Conservation (phyloP, 805 yeast species). For the Wickerhamomyces chambardii region DNA sequence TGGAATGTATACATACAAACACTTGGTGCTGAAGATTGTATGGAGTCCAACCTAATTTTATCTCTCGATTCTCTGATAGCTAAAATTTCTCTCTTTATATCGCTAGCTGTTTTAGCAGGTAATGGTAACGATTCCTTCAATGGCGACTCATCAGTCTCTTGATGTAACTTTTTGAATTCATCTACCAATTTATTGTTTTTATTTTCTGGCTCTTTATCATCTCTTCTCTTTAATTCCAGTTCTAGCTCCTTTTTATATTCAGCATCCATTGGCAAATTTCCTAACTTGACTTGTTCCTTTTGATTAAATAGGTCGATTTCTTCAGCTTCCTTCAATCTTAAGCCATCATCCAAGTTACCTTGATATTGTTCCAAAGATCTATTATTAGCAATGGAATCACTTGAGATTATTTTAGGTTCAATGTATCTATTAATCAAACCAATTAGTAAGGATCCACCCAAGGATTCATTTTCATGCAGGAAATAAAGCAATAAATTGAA, state of each 20-base stretch:
- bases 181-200: conserved; percentile 46
- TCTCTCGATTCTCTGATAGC: conserved; percentile 78
- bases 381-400: conserved; percentile 32
- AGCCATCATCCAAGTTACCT: conserved; percentile 30
- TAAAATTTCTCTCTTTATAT: conserved; percentile 69
- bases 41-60: conserved; percentile 55
- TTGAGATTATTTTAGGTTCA: conserved; percentile 32
- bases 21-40: conserved; percentile 81
- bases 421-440: conserved; percentile 81
- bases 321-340: conserved; percentile 17
- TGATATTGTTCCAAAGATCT: conserved; percentile 39
- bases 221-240: conserved; percentile 73
- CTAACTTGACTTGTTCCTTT: conserved; percentile 62
- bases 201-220: conserved; percentile 42
- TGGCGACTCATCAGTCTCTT: conserved; percentile 57
- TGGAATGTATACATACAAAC: conserved; percentile 98
- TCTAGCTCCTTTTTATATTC: conserved; percentile 80
- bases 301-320: conserved; percentile 57
- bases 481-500: conserved; percentile 79
- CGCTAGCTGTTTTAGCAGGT: conserved; percentile 75
- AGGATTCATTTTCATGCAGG: conserved; percentile 83
- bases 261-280: conserved; percentile 78
- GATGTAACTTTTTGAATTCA: conserved; percentile 52
- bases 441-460: conserved; percentile 84
- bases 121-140: conserved; percentile 69